Evolutionary conservation across 225 moss, liverwort and hornwort genomes (phyloP), one percentile per base, ranked within the genome.

Genomic region (Physcomitrium patens): DNA sequence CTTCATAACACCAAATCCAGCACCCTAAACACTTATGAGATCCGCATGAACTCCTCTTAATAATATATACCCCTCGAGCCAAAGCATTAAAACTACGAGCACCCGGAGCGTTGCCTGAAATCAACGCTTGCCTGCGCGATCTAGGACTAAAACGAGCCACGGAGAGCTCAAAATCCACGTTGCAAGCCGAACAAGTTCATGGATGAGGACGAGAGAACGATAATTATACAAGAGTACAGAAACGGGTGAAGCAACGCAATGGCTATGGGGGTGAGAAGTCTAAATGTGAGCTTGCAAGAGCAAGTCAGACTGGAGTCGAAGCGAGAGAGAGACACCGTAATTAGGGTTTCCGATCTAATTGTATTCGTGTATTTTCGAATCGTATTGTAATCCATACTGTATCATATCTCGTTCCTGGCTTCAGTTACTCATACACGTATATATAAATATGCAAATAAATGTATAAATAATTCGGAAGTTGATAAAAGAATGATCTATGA

Each of bases 281-380:
- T 0, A 55, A 42, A 53, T 10, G 73, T 41, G 28, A 43, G n/a
- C 10, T 20, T 26, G 16, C 0, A 12, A 15, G 45, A 0, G 44
- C 27, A 17, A 67, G 46, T 16, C 11, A 50, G 55, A 55, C 56
- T 56, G 73, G 41, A 42, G 68, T 18, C 31, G 51, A 19, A 17
- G 24, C 12, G 28, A 41, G 2, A 27, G 75, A 70, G 78, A 56
- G 71, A 82, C 75, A 71, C 55, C 78, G 78, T 75, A 75, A 79
- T 75, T 83, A 83, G 82, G 82, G 82, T 75, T 82, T 75, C 12
- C 10, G 1, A 28, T 15, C 10, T 24, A 69, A 74, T 45, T 15
- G 69, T 23, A 74, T 44, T 8, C 65, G 82, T 78, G 70, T 73
- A 0, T 11, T 24, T 1, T 37, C 31, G 31, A 4, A 3, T 37